A percentile compares a stretch with the other conserved stretches of the same genome.
Conservation (phyloP, 768 basidiomycete species). For the Artomyces pyxidatus region DNA sequence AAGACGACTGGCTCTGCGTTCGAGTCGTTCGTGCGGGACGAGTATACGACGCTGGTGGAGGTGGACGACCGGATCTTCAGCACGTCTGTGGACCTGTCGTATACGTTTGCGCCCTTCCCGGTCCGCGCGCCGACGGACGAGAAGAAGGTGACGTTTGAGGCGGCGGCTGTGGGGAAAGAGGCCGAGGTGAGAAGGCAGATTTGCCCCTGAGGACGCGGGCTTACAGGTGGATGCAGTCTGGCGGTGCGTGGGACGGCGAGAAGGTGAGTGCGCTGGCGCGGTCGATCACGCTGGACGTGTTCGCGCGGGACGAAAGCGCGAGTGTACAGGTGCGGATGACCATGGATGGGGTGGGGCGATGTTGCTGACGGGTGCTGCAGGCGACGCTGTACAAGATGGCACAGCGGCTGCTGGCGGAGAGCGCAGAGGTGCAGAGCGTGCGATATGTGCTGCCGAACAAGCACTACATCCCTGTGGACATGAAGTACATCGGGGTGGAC, state of each 20-base stretch:
- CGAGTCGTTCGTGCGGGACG: constrained; percentile 70
- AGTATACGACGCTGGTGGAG: constrained; percentile 79
- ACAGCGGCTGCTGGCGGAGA: constrained; percentile 59
- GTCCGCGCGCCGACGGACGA: constrained; percentile 43
- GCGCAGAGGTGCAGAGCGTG: constrained; percentile 48
- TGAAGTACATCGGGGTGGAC: constrained; percentile 64
- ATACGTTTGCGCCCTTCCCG: constrained; percentile 47
- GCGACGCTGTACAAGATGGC: constrained; percentile 92
- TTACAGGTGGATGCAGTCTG: constrained; percentile 25
- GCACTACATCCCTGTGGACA: constrained; percentile 87
- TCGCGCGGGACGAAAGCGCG: constrained; percentile 83
- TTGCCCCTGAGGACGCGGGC: neutral
- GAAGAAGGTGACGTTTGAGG: constrained; percentile 41
- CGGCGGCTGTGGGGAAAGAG: constrained; percentile 23
- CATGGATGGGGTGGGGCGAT: neutral
- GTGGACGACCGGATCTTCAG: constrained; percentile 89
- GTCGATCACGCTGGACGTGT: constrained; percentile 64
- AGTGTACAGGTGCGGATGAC: constrained; percentile 70
- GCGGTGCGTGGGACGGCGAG: constrained; percentile 52
- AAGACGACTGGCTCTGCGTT: constrained; percentile 89
- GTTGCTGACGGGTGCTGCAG: constrained; percentile 29
- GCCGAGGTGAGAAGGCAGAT: neutral
- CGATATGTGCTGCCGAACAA: constrained; percentile 85
- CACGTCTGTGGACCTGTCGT: constrained; percentile 74
- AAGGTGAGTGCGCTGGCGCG: constrained; percentile 46